Conservation (phyloP, 2,329 filamentous ascomycete genomes). For the Aphanoascus verrucosus region DNA sequence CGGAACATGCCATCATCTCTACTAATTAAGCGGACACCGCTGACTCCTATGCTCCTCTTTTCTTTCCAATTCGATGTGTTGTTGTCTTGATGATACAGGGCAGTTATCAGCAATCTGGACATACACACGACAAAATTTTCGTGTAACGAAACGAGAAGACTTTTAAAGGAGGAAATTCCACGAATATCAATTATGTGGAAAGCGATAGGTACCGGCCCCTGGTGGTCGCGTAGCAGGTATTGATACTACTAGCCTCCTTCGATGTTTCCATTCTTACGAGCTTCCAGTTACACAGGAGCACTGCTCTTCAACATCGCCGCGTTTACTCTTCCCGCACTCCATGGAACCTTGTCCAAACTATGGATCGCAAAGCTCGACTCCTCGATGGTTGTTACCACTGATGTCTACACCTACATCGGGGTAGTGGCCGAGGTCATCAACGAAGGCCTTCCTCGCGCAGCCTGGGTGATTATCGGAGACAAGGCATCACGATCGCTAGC, state of each 20-base stretch:
- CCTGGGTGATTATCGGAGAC: conserved; percentile 60
- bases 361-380: conserved; percentile 61
- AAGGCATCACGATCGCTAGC: conserved; percentile 42
- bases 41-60: too few relatives aligned
- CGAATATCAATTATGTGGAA: neutral
- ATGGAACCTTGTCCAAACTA: conserved; percentile 56
- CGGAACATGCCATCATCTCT: neutral
- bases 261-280: neutral
- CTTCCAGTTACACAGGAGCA: conserved; percentile 44
- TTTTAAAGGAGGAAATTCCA: neutral
- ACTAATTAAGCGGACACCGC: too few relatives aligned
- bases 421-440: conserved; percentile 59
- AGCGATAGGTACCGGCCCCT: neutral
- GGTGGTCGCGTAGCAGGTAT: neutral
- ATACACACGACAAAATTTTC: too few relatives aligned
- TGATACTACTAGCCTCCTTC: neutral
- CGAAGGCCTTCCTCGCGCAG: conserved; percentile 58
- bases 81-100: too few relatives aligned
- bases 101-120: too few relatives aligned
- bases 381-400: conserved; percentile 52
- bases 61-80: too few relatives aligned
- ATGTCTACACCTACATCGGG: conserved; percentile 59
- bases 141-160: neutral
- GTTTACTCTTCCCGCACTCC: conserved; percentile 57
- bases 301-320: conserved; percentile 52